Percentiles rank a stretch among this genome's conserved stretches.
These are phyloP conservation scores for Candolleomyces efflorescens DNA, from an alignment of 768 basidiomycete species.

Conservation along the genomic window DNA sequence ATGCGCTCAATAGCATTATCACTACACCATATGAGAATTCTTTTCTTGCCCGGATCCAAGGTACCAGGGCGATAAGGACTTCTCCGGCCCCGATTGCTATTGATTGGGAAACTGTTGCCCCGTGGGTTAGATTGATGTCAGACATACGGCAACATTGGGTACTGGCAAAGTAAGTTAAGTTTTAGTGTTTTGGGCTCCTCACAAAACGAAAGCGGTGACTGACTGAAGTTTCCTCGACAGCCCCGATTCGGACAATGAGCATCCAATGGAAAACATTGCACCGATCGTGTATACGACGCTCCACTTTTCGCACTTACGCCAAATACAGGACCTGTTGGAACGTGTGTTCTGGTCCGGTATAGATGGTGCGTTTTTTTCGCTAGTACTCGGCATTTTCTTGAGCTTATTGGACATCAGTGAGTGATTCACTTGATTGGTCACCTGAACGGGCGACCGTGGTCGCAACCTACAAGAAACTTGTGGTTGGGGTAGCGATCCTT, in stretches of 20 bases:
- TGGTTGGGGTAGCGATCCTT: slow-evolving; percentile 70
- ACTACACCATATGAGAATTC: slow-evolving; percentile 65
- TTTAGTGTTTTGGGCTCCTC: background rate
- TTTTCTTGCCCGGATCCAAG: slow-evolving; percentile 62
- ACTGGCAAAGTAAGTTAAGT: slow-evolving; percentile 50
- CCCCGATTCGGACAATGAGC: slow-evolving; percentile 7
- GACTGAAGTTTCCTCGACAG: background rate
- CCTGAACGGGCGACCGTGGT: slow-evolving; percentile 77
- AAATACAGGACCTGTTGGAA: slow-evolving; percentile 67
- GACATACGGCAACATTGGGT: slow-evolving; percentile 66
- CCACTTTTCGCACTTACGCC: slow-evolving; percentile 52
- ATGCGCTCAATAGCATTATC: slow-evolving; percentile 50
- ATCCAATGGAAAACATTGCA: slow-evolving; percentile 33
- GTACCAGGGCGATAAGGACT: slow-evolving; percentile 24
- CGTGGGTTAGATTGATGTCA: slow-evolving; percentile 74
- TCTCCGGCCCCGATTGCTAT: slow-evolving; percentile 45
- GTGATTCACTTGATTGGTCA: slow-evolving; percentile 60
- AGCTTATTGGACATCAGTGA: slow-evolving; percentile 39
- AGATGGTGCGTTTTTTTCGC: slow-evolving; percentile 43
- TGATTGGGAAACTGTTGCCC: slow-evolving; percentile 69
- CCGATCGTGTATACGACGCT: slow-evolving; percentile 66
- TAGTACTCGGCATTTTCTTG: slow-evolving; percentile 3
- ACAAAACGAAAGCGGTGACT: no score
- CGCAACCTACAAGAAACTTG: slow-evolving; percentile 64
- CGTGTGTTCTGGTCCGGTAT: slow-evolving; percentile 77